These are phyloP conservation scores for Rubroshorea leprosula DNA, from an alignment of 345 rosid genomes.

Conservation along the genomic window DNA sequence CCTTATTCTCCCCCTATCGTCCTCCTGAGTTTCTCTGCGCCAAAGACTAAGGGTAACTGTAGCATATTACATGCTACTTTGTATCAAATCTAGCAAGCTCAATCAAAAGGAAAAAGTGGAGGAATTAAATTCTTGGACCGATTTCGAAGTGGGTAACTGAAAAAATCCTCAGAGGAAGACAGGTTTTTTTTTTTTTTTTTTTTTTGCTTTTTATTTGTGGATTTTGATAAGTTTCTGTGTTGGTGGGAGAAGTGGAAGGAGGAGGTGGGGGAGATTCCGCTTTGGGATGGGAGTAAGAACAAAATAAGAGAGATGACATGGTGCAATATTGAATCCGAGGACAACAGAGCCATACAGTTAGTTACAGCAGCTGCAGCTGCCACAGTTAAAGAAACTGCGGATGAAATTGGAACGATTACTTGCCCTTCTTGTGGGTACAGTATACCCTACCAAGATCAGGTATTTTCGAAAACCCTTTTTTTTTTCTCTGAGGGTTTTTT, in stretches of 20 bases:
- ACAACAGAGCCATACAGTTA: conserved; percentile 25
- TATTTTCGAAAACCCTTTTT: conserved; percentile 9
- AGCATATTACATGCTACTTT: not conserved
- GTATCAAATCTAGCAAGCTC: not conserved
- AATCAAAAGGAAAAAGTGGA: conserved; percentile 3
- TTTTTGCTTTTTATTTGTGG: not conserved
- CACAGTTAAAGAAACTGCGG: conserved; percentile 5
- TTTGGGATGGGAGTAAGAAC: conserved; percentile 22
- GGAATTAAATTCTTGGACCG: conserved; percentile 21
- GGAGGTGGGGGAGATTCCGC: not conserved
- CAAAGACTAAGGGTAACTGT: no score
- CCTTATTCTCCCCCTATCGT: not conserved
- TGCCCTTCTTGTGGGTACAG: conserved; percentile 85
- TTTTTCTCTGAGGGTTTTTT: not conserved
- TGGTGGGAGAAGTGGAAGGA: conserved; percentile 17
- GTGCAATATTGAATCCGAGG: conserved; percentile 49
- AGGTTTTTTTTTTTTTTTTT: not conserved
- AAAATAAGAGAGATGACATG: conserved; percentile 48
- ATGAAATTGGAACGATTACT: conserved; percentile 5
- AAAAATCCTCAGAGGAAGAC: conserved; percentile 25
- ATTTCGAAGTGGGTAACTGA: not conserved
- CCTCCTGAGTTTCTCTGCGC: not conserved
- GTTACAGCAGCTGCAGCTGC: conserved; percentile 6
- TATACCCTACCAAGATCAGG: conserved; percentile 59
- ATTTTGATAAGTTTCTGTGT: conserved; percentile 1